phyloP scores from a whole-genome alignment of 208 protist genomes.

The Herpetomonas muscarum region DNA sequence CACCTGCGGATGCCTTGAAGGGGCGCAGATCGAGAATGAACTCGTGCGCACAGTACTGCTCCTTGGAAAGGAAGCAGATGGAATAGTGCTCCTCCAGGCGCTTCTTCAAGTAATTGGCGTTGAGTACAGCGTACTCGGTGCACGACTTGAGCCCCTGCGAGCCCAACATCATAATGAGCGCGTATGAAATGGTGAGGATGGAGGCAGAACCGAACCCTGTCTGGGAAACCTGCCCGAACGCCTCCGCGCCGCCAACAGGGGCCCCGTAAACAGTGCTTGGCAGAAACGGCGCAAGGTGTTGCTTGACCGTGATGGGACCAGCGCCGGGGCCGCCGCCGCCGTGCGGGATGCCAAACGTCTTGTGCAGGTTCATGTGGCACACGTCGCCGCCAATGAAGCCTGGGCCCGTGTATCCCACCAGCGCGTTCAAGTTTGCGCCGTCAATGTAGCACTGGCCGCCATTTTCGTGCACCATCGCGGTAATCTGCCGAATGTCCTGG shows the following conservation, averaged over 20 bases:
- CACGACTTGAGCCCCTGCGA: constrained; percentile 85
- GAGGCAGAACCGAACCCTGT: constrained; percentile 92
- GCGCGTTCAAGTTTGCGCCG: constrained; percentile 98
- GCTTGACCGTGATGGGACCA: constrained; percentile 95
- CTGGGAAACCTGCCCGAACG: constrained; percentile 91
- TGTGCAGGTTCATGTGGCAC: constrained; percentile 99
- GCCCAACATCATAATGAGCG: constrained; percentile 96
- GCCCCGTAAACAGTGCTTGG: constrained; percentile 74
- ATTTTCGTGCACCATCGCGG: constrained; percentile 81
- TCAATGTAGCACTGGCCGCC: constrained; percentile 98
- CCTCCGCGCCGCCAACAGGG: constrained; percentile 44
- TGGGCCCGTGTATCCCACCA: constrained; percentile 93
- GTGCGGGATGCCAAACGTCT: constrained; percentile 98
- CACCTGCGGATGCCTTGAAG: constrained; percentile 91
- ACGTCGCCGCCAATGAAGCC: constrained; percentile 97
- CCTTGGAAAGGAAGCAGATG: constrained; percentile 89
- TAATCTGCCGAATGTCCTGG: constrained; percentile 87
- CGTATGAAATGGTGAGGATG: constrained; percentile 96
- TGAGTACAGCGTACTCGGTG: constrained; percentile 95
- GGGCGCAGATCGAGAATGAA: constrained; percentile 96
- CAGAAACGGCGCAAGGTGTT: constrained; percentile 92
- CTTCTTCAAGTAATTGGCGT: constrained; percentile 98
- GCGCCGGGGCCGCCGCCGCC: constrained; percentile 97
- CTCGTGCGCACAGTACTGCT: constrained; percentile 93
- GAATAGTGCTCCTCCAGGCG: constrained; percentile 92